Conservation (phyloP, 169 alveolate genomes). For the Plasmodium ovale region DNA sequence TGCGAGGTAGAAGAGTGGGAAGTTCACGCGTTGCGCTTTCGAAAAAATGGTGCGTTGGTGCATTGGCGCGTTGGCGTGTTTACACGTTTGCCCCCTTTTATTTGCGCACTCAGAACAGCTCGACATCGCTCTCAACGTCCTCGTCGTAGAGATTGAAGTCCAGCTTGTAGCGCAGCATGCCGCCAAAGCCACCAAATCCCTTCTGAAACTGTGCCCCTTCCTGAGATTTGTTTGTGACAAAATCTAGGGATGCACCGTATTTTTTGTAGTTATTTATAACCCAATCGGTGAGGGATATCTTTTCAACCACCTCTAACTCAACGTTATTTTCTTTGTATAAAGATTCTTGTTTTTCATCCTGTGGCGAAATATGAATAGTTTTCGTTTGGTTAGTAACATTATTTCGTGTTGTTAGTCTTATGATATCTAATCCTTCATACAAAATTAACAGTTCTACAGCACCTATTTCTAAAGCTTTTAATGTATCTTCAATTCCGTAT, state of each 20-base stretch:
- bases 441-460: constrained; percentile 95
- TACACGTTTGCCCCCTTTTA: not conserved
- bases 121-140: constrained; percentile 67
- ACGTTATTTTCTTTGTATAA: constrained; percentile 85
- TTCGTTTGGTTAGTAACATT: constrained; percentile 89
- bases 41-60: no score
- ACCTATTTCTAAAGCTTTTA: constrained; percentile 95
- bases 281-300: constrained; percentile 97
- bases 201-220: constrained; percentile 99
- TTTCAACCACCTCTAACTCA: constrained; percentile 93
- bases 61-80: no score
- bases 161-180: constrained; percentile 96
- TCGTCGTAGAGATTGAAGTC: constrained; percentile 89
- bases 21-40: no score
- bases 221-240: constrained; percentile 96
- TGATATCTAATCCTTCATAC: constrained; percentile 94
- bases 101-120: constrained; percentile 8
- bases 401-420: constrained; percentile 88
- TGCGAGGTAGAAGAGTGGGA: no score
- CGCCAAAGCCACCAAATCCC: constrained; percentile 99
- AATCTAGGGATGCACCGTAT: constrained; percentile 96
- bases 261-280: constrained; percentile 95
- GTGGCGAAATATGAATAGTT: constrained; percentile 84
- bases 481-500: constrained; percentile 97
- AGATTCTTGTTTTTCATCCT: constrained; percentile 84